phyloP scores from a whole-genome alignment of 495 filamentous ascomycete genomes.

The Aspergillus asperescens region DNA sequence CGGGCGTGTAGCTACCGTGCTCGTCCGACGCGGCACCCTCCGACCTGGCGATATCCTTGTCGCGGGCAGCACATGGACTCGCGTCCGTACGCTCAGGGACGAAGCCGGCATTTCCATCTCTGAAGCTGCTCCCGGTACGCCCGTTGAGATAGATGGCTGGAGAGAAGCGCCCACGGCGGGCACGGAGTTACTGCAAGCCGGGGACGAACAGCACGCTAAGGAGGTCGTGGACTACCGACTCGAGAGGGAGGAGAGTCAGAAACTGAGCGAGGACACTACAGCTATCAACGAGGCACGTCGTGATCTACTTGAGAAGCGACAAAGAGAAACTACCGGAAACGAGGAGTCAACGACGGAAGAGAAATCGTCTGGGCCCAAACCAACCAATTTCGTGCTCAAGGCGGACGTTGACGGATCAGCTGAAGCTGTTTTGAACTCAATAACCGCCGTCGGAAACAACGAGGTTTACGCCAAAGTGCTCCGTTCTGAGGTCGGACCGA shows the following conservation, averaged over 20 bases:
- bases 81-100: conserved; percentile 75
- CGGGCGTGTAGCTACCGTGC: conserved; percentile 82
- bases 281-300: conserved; percentile 70
- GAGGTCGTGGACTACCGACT: conserved; percentile 70
- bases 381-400: conserved; percentile 82
- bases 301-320: conserved; percentile 52
- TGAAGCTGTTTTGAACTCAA: conserved; percentile 74
- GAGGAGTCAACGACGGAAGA: conserved; percentile 25
- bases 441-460: conserved; percentile 72
- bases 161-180: conserved; percentile 85
- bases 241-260: conserved; percentile 55
- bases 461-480: conserved; percentile 76
- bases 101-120: conserved; percentile 70
- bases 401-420: conserved; percentile 90
- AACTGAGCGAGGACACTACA: conserved; percentile 62
- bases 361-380: conserved; percentile 46
- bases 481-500: conserved; percentile 67
- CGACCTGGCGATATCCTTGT: conserved; percentile 77
- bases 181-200: conserved; percentile 78
- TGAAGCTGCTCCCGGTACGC: conserved; percentile 79
- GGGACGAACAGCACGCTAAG: conserved; percentile 72
- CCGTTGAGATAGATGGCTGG: conserved; percentile 93
- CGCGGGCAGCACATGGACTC: conserved; percentile 79
- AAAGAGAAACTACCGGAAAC: conserved; percentile 34
- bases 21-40: conserved; percentile 83